Base-by-base conservation (phyloP, 768 basidiomycete genomes). In the Kwoniella sp. region DNA sequence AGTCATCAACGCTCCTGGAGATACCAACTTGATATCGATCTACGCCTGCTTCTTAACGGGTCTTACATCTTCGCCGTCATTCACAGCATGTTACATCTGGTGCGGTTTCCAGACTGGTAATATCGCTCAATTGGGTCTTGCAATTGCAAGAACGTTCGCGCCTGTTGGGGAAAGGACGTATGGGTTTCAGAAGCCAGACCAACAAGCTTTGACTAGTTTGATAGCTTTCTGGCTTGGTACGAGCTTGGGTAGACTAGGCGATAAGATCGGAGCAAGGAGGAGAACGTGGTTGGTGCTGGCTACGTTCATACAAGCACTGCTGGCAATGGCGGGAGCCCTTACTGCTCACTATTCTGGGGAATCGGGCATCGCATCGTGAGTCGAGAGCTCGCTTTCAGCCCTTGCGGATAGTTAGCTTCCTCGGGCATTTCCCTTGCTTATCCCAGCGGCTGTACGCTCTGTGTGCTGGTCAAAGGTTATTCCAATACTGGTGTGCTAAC, bases 191-290 rank as follows among this genome's bases (percentile, higher is more conserved):
- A 85, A 84, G 59, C 84, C 90, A 1, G 92, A 96, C 71, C 87
- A 87, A 77, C 91, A 91, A 77, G 91, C 92, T 17, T 82, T 95
- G 57, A 86, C 85, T 36, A 91, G 90, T n/a, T 80, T 93, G 12
- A 72, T 90, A 61, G 79, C 85, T n/a, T 93, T 93, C 84, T 84
- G 89, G 68, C 60, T 83, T 10, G 91, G 92, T 7, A 86, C 90
- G n/a, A 86, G 85, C 77, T 53, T 91, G 57, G 91, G 91, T 0
- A 87, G 91, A 24, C 26, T 78, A 17, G 91, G 92, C n/a, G 90
- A 94, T 80, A 83, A 83, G 61, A 83, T 92, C 25, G 92, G 92
- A 0, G 72, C 86, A 12, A 86, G 86, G 70, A 87, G 86, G 47
- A 87, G 91, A 22, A 77, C 82, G 21, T 94, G 91, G 91, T 85